Conservation (phyloP, 306 rosid genomes). For the Prunus campanulata region DNA sequence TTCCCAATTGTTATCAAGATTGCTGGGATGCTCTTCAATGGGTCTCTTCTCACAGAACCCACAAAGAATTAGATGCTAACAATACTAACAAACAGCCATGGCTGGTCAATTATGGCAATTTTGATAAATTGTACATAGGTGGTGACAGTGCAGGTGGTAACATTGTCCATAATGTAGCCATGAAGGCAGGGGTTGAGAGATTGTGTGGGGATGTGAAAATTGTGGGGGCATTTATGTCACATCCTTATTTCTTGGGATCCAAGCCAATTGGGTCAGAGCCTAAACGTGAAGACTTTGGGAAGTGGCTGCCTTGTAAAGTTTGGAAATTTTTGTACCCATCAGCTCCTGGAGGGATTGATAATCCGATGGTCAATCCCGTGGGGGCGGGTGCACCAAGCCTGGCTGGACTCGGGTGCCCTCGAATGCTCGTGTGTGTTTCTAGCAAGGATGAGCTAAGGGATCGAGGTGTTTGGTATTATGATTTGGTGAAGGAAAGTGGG, state of each 20-base stretch:
- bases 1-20: slow-evolving; percentile 49
- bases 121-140: slow-evolving; percentile 23
- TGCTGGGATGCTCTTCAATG: slow-evolving; percentile 45
- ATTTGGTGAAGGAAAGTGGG: slow-evolving; percentile 16
- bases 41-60: slow-evolving; percentile 26
- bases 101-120: slow-evolving; percentile 31
- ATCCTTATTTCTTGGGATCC: slow-evolving; percentile 37
- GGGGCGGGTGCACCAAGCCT: slow-evolving; percentile 38
- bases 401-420: slow-evolving; percentile 31
- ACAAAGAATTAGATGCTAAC: neutral
- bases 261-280: slow-evolving; percentile 30
- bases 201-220: slow-evolving; percentile 32
- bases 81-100: slow-evolving; percentile 28
- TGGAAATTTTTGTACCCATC: slow-evolving; percentile 40
- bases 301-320: neutral
- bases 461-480: slow-evolving; percentile 17
- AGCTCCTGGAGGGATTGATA: slow-evolving; percentile 32
- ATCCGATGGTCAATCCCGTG: slow-evolving; percentile 42
- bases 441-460: slow-evolving; percentile 37
- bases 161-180: slow-evolving; percentile 32
- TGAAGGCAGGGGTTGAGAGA: slow-evolving; percentile 40
- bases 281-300: neutral
- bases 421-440: slow-evolving; percentile 33
- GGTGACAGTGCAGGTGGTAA: slow-evolving; percentile 42
- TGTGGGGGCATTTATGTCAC: slow-evolving; percentile 27